Conservation (phyloP, 768 basidiomycete species). For the Boletus reticulatus region DNA sequence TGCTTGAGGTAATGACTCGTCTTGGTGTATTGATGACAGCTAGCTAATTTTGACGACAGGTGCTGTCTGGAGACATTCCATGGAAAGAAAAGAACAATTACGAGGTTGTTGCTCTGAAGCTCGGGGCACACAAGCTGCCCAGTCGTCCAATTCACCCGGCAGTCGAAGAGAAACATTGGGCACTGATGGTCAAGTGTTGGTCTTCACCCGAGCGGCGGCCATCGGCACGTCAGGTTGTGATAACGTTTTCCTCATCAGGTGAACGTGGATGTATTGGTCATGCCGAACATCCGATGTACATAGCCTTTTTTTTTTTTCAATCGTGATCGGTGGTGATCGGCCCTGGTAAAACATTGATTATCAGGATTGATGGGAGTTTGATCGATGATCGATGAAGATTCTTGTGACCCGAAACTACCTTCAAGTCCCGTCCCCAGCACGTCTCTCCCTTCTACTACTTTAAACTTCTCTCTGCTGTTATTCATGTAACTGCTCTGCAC, state of each 20-base stretch:
- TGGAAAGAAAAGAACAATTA: neutral
- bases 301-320: neutral
- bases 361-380: too few species aligned
- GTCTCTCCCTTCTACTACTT: too few species aligned
- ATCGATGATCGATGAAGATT: too few species aligned
- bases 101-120: neutral
- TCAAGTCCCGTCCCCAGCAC: too few species aligned
- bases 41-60: neutral
- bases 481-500: too few species aligned
- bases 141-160: neutral
- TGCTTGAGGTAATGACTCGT: neutral
- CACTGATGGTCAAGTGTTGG: conserved; percentile 2
- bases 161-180: neutral
- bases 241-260: neutral
- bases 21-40: neutral
- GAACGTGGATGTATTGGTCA: too few species aligned
- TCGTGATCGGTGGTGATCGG: too few species aligned
- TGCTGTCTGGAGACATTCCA: conserved; percentile 3
- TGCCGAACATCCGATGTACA: too few species aligned
- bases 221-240: neutral
- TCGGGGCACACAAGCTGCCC: neutral
- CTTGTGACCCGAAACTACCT: too few species aligned
- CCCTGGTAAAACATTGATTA: too few species aligned
- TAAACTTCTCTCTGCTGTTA: too few species aligned
- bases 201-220: neutral